These are phyloP conservation scores for Poa annua DNA, from an alignment of 176 grass and related monocot genomes.

Conservation along the genomic window DNA sequence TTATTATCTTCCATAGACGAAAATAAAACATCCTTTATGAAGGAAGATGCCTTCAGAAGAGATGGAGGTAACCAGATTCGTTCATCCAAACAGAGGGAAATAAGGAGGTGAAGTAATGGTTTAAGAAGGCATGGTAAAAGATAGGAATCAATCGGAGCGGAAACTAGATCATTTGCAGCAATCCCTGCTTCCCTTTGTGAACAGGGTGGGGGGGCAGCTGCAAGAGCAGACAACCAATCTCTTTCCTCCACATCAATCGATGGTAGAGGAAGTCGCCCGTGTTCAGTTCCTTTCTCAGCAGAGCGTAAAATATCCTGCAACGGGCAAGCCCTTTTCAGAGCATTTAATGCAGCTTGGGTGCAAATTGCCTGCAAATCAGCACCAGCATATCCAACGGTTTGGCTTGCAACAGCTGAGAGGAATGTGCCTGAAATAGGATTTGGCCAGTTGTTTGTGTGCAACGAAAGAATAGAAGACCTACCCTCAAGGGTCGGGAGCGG, in stretches of 20 bases:
- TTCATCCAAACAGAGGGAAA: slow-evolving; percentile 81
- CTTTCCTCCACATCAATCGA: slow-evolving; percentile 77
- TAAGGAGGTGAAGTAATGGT: slow-evolving; percentile 68
- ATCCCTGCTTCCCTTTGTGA: slow-evolving; percentile 88
- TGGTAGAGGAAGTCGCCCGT: slow-evolving; percentile 71
- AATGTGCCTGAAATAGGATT: slow-evolving; percentile 70
- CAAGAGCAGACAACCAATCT: slow-evolving; percentile 87
- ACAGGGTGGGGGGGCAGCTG: slow-evolving; percentile 91
- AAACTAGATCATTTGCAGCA: slow-evolving; percentile 74
- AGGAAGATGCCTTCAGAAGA: slow-evolving; percentile 68
- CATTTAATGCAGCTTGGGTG: slow-evolving; percentile 94
- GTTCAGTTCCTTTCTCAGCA: slow-evolving; percentile 68
- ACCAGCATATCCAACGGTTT: slow-evolving; percentile 93
- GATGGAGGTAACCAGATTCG: slow-evolving; percentile 82
- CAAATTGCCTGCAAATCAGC: slow-evolving; percentile 96
- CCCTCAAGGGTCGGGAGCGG: slow-evolving; percentile 81
- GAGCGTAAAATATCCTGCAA: slow-evolving; percentile 71
- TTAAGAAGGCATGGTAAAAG: slow-evolving; percentile 77
- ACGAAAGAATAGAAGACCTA: slow-evolving; percentile 87
- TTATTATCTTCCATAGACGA: slow-evolving; percentile 69
- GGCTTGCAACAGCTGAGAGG: slow-evolving; percentile 78
- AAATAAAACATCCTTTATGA: slow-evolving; percentile 66
- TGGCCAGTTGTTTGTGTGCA: slow-evolving; percentile 95
- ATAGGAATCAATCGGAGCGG: slow-evolving; percentile 73
- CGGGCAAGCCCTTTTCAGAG: slow-evolving; percentile 82